These are phyloP conservation scores for Mikania micrantha DNA, from an alignment of 129 eudicot species.

Conservation along the genomic window DNA sequence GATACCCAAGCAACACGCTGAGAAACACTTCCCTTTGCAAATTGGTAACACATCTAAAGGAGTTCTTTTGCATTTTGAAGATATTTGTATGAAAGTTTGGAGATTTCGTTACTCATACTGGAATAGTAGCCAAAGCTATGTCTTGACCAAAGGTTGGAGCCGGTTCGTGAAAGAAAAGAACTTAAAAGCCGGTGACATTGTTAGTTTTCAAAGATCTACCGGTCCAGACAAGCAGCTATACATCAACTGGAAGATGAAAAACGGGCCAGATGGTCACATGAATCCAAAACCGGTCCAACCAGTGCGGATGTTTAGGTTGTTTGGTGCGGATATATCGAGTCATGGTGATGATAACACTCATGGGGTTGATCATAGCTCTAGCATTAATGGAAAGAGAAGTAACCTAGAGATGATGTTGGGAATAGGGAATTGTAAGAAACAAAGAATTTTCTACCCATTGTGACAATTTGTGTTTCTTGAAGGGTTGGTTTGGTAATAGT, in stretches of 20 bases:
- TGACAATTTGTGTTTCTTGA: slow-evolving; percentile 16
- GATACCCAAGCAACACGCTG: slow-evolving; percentile 92
- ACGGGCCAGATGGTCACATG: slow-evolving; percentile 14
- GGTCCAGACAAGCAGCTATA: slow-evolving; percentile 58
- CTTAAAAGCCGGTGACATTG: slow-evolving; percentile 71
- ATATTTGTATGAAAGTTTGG: slow-evolving; percentile 73
- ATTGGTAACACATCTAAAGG: slow-evolving; percentile 54
- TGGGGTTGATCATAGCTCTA: slow-evolving; percentile 11
- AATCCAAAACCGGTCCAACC: slow-evolving; percentile 21
- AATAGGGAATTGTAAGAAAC: slow-evolving; percentile 51
- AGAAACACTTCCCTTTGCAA: slow-evolving; percentile 77
- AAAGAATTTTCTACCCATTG: slow-evolving; percentile 56
- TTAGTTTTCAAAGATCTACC: slow-evolving; percentile 63
- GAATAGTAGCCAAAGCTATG: slow-evolving; percentile 91
- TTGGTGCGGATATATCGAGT: slow-evolving; percentile 70
- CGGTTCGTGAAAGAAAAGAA: slow-evolving; percentile 86
- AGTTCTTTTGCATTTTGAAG: slow-evolving; percentile 68
- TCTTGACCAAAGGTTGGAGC: slow-evolving; percentile 91
- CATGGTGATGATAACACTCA: slow-evolving; percentile 30
- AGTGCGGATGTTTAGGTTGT: slow-evolving; percentile 55
- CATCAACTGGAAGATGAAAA: slow-evolving; percentile 59
- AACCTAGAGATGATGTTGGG: slow-evolving; percentile 46
- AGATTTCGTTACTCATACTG: slow-evolving; percentile 82
- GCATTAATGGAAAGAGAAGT: slow-evolving; percentile 58
- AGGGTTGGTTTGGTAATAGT: slow-evolving; percentile 21